These are phyloP conservation scores for Lipomyces chichibuensis DNA, from an alignment of 805 yeast species.

Conservation along the genomic window DNA sequence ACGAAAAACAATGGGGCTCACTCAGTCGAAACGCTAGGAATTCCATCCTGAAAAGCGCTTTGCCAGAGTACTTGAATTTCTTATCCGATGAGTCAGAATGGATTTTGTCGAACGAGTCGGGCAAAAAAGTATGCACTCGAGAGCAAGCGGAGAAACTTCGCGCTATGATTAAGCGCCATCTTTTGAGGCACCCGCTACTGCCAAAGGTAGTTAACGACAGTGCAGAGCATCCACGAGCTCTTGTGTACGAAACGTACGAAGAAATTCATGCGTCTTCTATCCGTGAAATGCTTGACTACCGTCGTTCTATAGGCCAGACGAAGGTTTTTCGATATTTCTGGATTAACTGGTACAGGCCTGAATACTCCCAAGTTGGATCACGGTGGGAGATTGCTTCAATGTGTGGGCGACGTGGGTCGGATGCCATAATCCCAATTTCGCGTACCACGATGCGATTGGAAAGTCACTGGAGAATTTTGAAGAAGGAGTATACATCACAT, in stretches of 20 bases:
- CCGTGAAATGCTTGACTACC: background rate
- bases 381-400: too few species aligned
- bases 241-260: background rate
- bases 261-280: background rate
- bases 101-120: background rate
- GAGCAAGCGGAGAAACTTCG: background rate
- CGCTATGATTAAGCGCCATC: background rate
- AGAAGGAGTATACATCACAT: too few species aligned
- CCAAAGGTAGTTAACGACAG: background rate
- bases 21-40: background rate
- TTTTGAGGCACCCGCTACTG: background rate
- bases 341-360: too few species aligned
- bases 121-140: background rate
- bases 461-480: too few species aligned
- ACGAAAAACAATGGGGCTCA: background rate
- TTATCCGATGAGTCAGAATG: background rate
- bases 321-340: too few species aligned
- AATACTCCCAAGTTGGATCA: too few species aligned
- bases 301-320: background rate
- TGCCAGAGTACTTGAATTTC: background rate
- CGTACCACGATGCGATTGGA: too few species aligned
- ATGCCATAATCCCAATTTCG: too few species aligned
- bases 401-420: too few species aligned
- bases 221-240: background rate
- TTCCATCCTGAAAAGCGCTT: background rate